phyloP scores from a whole-genome alignment of 805 yeast species.

The Clavispora carvajalis region DNA sequence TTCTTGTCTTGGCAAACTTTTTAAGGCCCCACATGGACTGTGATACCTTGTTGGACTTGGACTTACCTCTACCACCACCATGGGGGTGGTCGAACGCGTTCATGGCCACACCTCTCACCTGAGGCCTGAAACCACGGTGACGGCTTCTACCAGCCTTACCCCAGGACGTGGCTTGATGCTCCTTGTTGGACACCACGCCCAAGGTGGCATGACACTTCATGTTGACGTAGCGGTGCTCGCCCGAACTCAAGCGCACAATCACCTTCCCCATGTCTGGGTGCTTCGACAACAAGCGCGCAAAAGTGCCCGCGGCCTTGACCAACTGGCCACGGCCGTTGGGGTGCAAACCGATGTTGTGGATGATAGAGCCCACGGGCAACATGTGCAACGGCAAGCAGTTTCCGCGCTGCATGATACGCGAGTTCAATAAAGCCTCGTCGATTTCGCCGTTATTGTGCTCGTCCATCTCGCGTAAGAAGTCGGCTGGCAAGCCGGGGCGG shows the following conservation, averaged over 20 bases:
- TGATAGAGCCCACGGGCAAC: slow-evolving; percentile 92
- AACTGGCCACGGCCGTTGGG: slow-evolving; percentile 76
- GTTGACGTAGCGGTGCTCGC: slow-evolving; percentile 89
- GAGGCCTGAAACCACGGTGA: slow-evolving; percentile 89
- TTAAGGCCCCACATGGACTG: slow-evolving; percentile 97
- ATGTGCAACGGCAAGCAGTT: slow-evolving; percentile 87
- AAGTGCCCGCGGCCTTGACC: slow-evolving; percentile 92
- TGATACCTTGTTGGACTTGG: slow-evolving; percentile 90
- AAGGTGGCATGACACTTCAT: slow-evolving; percentile 88
- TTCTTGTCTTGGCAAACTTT: slow-evolving; percentile 91
- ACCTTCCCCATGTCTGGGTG: slow-evolving; percentile 66
- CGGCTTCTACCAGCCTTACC: slow-evolving; percentile 98
- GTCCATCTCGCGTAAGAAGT: slow-evolving; percentile 68
- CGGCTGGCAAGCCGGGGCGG: slow-evolving; percentile 79
- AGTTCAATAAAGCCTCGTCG: slow-evolving; percentile 86
- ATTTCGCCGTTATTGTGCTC: slow-evolving; percentile 63
- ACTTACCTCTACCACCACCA: slow-evolving; percentile 99
- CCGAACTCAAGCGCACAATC: slow-evolving; percentile 76
- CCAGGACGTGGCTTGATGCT: slow-evolving; percentile 79
- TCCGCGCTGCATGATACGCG: slow-evolving; percentile 86
- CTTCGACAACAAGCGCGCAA: slow-evolving; percentile 82
- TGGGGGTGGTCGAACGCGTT: slow-evolving; percentile 97
- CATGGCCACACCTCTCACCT: slow-evolving; percentile 97
- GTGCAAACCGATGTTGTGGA: slow-evolving; percentile 78
- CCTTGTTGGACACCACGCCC: slow-evolving; percentile 89